Conservation (phyloP, 177 flowering plant genomes). For the Tripterygium wilfordii region DNA sequence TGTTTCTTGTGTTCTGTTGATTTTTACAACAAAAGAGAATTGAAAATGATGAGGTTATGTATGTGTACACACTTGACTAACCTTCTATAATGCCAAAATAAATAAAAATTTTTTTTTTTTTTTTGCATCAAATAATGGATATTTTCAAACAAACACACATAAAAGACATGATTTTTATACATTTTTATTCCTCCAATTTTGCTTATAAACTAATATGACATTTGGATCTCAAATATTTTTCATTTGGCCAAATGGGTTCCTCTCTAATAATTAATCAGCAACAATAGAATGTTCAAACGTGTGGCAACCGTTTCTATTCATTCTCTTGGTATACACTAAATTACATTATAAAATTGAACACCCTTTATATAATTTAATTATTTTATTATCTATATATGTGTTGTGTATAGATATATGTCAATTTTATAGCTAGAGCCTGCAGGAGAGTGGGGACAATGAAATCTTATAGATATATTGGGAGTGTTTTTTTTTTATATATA, state of each 20-base stretch:
- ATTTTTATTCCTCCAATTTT: not conserved
- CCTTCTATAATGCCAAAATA: conserved; percentile 13
- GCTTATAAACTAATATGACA: not conserved
- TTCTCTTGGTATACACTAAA: not conserved
- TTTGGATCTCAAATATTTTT: conserved; percentile 5
- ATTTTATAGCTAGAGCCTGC: not conserved
- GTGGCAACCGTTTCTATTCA: not conserved
- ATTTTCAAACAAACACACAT: too few relatives aligned
- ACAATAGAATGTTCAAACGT: conserved; percentile 5
- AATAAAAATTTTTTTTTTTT: not conserved
- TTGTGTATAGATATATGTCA: not conserved
- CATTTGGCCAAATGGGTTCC: conserved; percentile 8
- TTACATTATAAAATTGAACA: not conserved
- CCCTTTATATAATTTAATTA: not conserved
- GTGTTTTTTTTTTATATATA: conserved; percentile 8
- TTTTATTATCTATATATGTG: not conserved
- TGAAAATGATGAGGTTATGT: conserved; percentile 37
- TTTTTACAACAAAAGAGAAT: conserved; percentile 10
- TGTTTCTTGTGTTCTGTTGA: conserved; percentile 9
- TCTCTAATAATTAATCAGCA: conserved; percentile 6
- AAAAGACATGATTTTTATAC: not conserved
- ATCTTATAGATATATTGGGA: conserved; percentile 26
- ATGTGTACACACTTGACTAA: not conserved
- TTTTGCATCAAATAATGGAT: conserved; percentile 4
- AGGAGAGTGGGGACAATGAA: conserved; percentile 42